Evolutionary conservation across 2,329 filamentous ascomycete genomes (phyloP).

Genomic region (Calonectria pteridis): DNA sequence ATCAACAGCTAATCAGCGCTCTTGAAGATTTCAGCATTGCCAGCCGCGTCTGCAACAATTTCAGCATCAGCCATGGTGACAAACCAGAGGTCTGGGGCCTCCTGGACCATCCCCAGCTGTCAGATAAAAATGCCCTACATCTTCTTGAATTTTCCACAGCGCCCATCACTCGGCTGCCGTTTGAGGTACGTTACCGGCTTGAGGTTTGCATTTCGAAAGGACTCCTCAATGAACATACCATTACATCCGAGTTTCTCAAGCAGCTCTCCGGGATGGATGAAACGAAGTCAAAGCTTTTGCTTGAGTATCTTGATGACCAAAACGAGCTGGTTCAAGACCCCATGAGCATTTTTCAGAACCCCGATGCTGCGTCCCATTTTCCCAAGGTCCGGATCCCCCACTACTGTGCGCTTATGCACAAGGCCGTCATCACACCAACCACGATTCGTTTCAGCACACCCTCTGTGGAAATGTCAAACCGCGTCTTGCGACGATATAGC

Average conservation of each 20-base stretch:
- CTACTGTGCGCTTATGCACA: constrained; percentile 82
- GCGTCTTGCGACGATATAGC: constrained; percentile 82
- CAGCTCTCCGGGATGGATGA: constrained; percentile 62
- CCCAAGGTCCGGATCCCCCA: constrained; percentile 69
- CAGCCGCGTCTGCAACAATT: constrained; percentile 56
- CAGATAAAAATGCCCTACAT: constrained; percentile 42
- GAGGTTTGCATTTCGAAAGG: constrained; percentile 92
- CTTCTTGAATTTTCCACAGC: constrained; percentile 40
- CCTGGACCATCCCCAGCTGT: constrained; percentile 42
- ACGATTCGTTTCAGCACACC: constrained; percentile 84
- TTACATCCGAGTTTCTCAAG: constrained; percentile 75
- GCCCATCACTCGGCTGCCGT: constrained; percentile 64
- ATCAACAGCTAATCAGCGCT: constrained; percentile 59
- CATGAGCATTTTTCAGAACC: constrained; percentile 75
- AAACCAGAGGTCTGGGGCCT: constrained; percentile 47
- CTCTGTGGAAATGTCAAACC: constrained; percentile 86
- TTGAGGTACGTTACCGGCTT: constrained; percentile 86
- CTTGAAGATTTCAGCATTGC: constrained; percentile 81
- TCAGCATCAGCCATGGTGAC: constrained; percentile 52
- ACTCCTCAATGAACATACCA: constrained; percentile 80
- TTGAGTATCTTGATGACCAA: constrained; percentile 80
- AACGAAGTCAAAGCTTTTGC: constrained; percentile 71
- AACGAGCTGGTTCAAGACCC: constrained; percentile 75
- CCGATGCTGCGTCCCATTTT: constrained; percentile 61
- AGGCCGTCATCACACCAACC: constrained; percentile 85